These are phyloP conservation scores for Euphorbia schlechtendalii DNA, from an alignment of 441 rosid species.

Conservation along the genomic window DNA sequence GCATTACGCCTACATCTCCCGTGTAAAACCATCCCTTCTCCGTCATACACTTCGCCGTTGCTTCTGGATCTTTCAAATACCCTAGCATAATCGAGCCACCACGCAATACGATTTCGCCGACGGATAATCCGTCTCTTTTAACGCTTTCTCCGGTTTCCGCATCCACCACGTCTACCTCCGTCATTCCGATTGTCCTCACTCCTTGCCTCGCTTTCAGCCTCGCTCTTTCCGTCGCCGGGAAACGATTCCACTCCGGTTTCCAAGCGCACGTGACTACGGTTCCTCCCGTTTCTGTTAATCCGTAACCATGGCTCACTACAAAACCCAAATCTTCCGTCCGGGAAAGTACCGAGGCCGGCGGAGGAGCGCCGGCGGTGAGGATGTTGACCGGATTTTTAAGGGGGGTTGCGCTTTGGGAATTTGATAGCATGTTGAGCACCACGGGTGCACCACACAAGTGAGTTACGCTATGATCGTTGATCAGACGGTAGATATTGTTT, in stretches of 20 bases:
- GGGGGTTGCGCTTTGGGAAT: slow-evolving; percentile 17
- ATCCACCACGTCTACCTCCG: slow-evolving; percentile 51
- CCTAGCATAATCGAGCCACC: slow-evolving; percentile 65
- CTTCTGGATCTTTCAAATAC: slow-evolving; percentile 52
- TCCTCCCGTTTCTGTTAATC: slow-evolving; percentile 60
- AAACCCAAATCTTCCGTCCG: slow-evolving; percentile 61
- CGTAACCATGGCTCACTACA: slow-evolving; percentile 60
- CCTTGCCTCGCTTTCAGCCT: slow-evolving; percentile 59
- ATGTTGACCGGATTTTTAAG: slow-evolving; percentile 45
- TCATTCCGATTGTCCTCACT: slow-evolving; percentile 35
- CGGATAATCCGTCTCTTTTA: slow-evolving; percentile 42
- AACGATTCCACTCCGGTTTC: slow-evolving; percentile 56
- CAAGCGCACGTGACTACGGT: slow-evolving; percentile 55
- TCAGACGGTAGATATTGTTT: slow-evolving; percentile 31
- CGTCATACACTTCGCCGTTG: slow-evolving; percentile 37
- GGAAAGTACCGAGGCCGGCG: slow-evolving; percentile 55
- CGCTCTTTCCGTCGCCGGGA: slow-evolving; percentile 58
- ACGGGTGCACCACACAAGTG: slow-evolving; percentile 87
- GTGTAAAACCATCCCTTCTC: slow-evolving; percentile 61
- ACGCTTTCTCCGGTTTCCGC: slow-evolving; percentile 42
- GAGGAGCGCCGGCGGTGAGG: slow-evolving; percentile 72
- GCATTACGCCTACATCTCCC: slow-evolving; percentile 63
- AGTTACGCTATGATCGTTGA: slow-evolving; percentile 45
- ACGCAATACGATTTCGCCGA: slow-evolving; percentile 54
- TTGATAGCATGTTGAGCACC: slow-evolving; percentile 62